Evolutionary conservation across 495 filamentous ascomycete species (phyloP), one percentile per base, ranked within the genome.

Genomic region (Polyplosphaeria fusca): DNA sequence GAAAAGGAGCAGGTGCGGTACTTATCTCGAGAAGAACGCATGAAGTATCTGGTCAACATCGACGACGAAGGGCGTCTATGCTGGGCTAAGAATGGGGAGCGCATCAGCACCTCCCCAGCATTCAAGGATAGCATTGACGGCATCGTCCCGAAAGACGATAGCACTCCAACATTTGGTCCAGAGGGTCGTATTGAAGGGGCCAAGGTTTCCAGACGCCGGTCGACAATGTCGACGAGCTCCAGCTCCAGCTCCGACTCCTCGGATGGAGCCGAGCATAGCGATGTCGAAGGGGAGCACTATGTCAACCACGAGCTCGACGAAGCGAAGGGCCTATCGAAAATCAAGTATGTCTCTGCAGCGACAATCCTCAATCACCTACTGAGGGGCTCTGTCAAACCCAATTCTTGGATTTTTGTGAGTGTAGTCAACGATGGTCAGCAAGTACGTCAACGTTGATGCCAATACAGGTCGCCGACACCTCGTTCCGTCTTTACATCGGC

Each of bases 391-490:
- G 81, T 86, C 5, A 81, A 81, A 63, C 88, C 85, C 58, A 87
- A 87, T 63, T 91, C 86, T 26, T 96, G 90, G 90, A 91, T 96
- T 37, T 96, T 94, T 64, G 91, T 81, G 57, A 59, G 74, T 67
- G 2, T n/a, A n/a, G n/a, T n/a, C n/a, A n/a, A n/a, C n/a, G n/a
- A n/a, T n/a, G n/a, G n/a, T n/a, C n/a, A n/a, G n/a, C n/a, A n/a
- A n/a, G n/a, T n/a, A n/a, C n/a, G n/a, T n/a, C n/a, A n/a, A n/a
- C n/a, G n/a, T n/a, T n/a, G n/a, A n/a, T n/a, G n/a, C n/a, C n/a
- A n/a, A n/a, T n/a, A n/a, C 37, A 70, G 67, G 64, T 88, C 19
- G 84, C 85, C 27, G 91, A 96, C 71, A 92, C 88, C 0, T 86
- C 82, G 1, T 92, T 89, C 63, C 82, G 91, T 5, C 75, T 96